These are phyloP conservation scores for Chenopodium suecicum DNA, from an alignment of 148 eudicot genomes.

Conservation along the genomic window DNA sequence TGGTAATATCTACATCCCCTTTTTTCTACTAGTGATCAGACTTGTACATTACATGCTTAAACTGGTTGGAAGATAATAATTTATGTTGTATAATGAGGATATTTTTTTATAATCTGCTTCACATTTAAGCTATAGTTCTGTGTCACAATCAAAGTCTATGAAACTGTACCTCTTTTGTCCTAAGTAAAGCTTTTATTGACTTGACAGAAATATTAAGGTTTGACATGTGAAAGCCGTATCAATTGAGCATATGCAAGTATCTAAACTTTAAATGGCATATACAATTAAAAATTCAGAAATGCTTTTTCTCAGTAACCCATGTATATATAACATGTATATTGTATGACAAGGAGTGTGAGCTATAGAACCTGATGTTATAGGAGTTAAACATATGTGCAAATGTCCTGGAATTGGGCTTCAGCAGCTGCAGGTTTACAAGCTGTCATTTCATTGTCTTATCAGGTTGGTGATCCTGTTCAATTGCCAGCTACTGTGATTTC, in stretches of 20 bases:
- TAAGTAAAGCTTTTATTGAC: not conserved
- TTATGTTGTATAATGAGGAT: not conserved
- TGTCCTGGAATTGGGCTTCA: not conserved
- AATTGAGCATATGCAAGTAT: not conserved
- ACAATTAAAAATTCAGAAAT: not conserved
- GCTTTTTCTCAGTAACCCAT: not conserved
- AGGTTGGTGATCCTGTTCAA: slow-evolving; percentile 99
- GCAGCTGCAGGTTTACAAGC: not conserved
- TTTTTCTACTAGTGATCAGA: not conserved
- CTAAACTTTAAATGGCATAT: not conserved
- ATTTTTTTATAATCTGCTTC: not conserved
- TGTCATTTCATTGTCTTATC: slow-evolving; percentile 5
- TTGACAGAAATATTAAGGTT: not conserved
- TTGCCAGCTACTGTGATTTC: slow-evolving; percentile 98
- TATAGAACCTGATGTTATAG: not conserved
- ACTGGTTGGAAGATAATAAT: not conserved
- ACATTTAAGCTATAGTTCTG: not conserved
- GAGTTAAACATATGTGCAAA: not conserved
- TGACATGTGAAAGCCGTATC: not conserved
- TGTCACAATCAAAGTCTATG: not conserved
- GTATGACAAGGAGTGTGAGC: not conserved
- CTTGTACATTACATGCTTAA: not conserved
- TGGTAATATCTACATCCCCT: slow-evolving; percentile 48
- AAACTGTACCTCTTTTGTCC: not conserved
- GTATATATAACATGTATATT: not conserved